Conservation (phyloP, 108 stramenopile genomes). For the Conticribra guillardii region DNA sequence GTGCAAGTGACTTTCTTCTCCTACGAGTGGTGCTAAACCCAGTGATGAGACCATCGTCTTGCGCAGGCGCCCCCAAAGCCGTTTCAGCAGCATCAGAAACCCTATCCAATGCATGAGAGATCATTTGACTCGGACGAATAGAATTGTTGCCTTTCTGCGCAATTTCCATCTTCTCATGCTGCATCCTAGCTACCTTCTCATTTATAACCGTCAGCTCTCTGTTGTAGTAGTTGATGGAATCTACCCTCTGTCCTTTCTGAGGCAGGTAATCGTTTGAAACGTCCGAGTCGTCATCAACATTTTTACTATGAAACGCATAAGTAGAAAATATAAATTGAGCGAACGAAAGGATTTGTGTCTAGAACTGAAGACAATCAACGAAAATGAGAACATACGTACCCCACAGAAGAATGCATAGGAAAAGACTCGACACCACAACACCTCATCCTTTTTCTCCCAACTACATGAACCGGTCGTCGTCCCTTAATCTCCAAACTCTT, state of each 20-base stretch:
- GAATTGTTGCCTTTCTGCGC: conserved; percentile 44
- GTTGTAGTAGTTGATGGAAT: conserved; percentile 60
- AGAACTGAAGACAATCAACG: background rate
- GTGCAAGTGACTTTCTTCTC: conserved; percentile 30
- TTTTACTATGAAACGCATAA: conserved; percentile 4
- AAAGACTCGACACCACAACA: conserved; percentile 76
- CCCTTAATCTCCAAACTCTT: conserved; percentile 72
- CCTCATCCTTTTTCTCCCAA: conserved; percentile 72
- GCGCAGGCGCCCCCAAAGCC: conserved; percentile 23
- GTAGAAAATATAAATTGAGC: background rate
- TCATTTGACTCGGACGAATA: conserved; percentile 64
- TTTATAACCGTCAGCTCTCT: conserved; percentile 46
- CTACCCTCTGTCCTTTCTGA: conserved; percentile 46
- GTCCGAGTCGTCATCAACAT: conserved; percentile 16
- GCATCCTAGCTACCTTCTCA: conserved; percentile 43
- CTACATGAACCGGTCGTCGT: conserved; percentile 72
- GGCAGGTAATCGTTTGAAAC: conserved; percentile 14
- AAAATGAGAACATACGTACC: background rate
- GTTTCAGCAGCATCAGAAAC: conserved; percentile 32
- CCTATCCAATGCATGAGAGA: conserved; percentile 46
- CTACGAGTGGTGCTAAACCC: conserved; percentile 20
- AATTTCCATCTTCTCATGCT: conserved; percentile 48
- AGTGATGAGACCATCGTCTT: conserved; percentile 43
- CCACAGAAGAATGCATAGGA: conserved; percentile 44
- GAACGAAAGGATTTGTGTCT: background rate